These are phyloP conservation scores for Wickerhamomyces rabaulensis DNA, from an alignment of 805 yeast genomes.

Conservation along the genomic window DNA sequence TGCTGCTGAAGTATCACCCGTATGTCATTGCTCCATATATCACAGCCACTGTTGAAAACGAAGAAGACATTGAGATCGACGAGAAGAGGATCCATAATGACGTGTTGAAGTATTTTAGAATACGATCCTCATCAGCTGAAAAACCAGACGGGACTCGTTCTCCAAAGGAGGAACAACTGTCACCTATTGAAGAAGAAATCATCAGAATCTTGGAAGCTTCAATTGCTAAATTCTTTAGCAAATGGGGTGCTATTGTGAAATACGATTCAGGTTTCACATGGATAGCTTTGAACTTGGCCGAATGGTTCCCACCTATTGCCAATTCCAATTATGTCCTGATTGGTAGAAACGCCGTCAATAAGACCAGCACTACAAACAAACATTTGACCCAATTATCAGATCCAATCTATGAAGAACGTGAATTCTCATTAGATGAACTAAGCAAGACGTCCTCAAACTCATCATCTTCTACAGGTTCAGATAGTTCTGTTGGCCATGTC, in stretches of 20 bases:
- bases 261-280: slow-evolving; percentile 83
- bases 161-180: slow-evolving; percentile 12
- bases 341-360: slow-evolving; percentile 20
- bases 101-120: slow-evolving; percentile 53
- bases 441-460: slow-evolving; percentile 13
- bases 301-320: slow-evolving; percentile 66
- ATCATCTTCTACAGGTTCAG: slow-evolving; percentile 5
- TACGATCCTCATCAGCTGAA: slow-evolving; percentile 17
- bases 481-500: slow-evolving; percentile 16
- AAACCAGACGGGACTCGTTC: slow-evolving; percentile 5
- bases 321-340: slow-evolving; percentile 20
- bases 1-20: slow-evolving; percentile 76
- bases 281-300: slow-evolving; percentile 85
- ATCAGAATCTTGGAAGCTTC: slow-evolving; percentile 54
- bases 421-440: slow-evolving; percentile 22
- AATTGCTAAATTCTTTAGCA: slow-evolving; percentile 55
- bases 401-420: not conserved
- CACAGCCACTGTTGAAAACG: slow-evolving; percentile 38
- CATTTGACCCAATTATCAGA: slow-evolving; percentile 18
- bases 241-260: slow-evolving; percentile 74
- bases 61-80: slow-evolving; percentile 25
- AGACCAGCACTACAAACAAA: slow-evolving; percentile 12
- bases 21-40: slow-evolving; percentile 74
- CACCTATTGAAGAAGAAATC: slow-evolving; percentile 44
- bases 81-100: slow-evolving; percentile 44